Evolutionary conservation across 2,329 filamentous ascomycete species (phyloP).

Genomic region (Penicillium polonicum): DNA sequence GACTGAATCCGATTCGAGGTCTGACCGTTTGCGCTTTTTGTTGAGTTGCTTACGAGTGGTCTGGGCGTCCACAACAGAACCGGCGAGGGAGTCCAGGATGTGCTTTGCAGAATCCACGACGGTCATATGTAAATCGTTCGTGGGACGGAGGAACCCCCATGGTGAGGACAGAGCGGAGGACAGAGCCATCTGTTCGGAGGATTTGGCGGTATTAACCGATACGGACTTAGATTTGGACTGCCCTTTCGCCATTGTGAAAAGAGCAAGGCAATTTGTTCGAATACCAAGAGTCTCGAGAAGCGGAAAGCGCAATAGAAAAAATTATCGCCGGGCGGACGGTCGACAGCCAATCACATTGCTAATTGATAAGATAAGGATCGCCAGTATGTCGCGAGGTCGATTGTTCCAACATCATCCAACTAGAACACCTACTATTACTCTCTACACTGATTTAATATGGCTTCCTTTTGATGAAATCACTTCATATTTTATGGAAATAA

Average conservation of each 20-base stretch:
- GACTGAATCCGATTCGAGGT: conserved; percentile 47
- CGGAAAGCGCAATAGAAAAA: conserved; percentile 21
- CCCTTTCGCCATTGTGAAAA: conserved; percentile 19
- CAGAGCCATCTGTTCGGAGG: conserved; percentile 13
- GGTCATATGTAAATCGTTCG: conserved; percentile 63
- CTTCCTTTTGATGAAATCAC: background rate
- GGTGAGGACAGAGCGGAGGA: conserved; percentile 57
- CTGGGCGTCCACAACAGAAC: conserved; percentile 71
- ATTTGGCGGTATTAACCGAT: background rate
- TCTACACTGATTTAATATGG: background rate
- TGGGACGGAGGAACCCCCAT: conserved; percentile 75
- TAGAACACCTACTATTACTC: background rate
- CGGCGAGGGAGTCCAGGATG: conserved; percentile 75
- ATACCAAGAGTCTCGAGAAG: background rate
- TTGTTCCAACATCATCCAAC: background rate
- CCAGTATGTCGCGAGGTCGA: background rate
- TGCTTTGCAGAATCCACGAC: conserved; percentile 75
- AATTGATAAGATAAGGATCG: conserved; percentile 8
- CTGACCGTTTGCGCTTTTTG: conserved; percentile 73
- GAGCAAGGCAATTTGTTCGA: background rate
- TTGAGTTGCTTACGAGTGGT: conserved; percentile 64
- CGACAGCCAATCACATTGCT: background rate
- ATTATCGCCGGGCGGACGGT: conserved; percentile 19
- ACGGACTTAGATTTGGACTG: conserved; percentile 3
- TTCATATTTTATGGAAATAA: background rate